phyloP scores from a whole-genome alignment of 306 rosid species.

The Castanospermum australe region DNA sequence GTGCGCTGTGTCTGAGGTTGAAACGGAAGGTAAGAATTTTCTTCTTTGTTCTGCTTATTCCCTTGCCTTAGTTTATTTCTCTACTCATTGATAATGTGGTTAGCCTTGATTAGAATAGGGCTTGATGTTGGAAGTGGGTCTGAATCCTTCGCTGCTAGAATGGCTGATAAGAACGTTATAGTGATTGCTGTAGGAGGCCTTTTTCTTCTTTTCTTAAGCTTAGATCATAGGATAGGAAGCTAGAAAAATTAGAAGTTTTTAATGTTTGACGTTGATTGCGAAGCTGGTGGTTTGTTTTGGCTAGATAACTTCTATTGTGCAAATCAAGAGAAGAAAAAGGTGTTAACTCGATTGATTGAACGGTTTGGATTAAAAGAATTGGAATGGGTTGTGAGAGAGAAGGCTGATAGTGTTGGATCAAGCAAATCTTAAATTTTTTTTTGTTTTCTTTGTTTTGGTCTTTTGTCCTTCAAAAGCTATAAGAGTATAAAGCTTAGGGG shows the following conservation, averaged over 20 bases:
- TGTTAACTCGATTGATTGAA: conserved; percentile 76
- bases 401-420: conserved; percentile 44
- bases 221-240: conserved; percentile 78
- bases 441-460: too few species aligned
- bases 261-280: conserved; percentile 84
- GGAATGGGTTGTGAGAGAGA: conserved; percentile 92
- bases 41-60: too few species aligned
- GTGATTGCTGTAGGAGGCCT: conserved; percentile 90
- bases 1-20: too few species aligned
- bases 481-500: conserved; percentile 51
- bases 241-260: conserved; percentile 78
- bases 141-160: conserved; percentile 82
- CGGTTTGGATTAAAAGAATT: conserved; percentile 81
- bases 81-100: conserved; percentile 71
- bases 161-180: conserved; percentile 82
- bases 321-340: conserved; percentile 69
- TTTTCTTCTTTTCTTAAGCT: conserved; percentile 73
- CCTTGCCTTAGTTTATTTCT: too few species aligned
- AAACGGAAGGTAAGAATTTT: too few species aligned
- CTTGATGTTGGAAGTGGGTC: conserved; percentile 89
- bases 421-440: conserved; percentile 55
- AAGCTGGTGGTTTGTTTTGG: conserved; percentile 90
- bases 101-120: conserved; percentile 69
- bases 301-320: conserved; percentile 72
- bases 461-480: conserved; percentile 83